Base-by-base conservation (phyloP, 805 yeast species). In the Candida ficus region DNA sequence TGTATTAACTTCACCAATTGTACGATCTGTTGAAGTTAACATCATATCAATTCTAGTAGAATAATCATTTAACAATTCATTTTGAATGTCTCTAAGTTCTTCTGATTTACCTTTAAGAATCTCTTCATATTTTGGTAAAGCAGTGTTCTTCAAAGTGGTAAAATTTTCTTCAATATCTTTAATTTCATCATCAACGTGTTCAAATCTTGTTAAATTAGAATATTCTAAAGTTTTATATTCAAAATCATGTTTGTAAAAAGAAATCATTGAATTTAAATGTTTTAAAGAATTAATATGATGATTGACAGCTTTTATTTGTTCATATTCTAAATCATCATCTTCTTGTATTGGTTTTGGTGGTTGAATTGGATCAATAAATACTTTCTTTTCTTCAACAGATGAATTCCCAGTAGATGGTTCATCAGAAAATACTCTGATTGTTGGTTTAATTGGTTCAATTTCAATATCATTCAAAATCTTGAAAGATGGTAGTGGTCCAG, bases 1-100 rank as follows among this genome's bases (percentile, higher is more conserved):
- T 0, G 91, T 83, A 56, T 79, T 83, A 39, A 83, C 76, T 52
- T 82, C 90, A 45, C 87, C 83, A 43, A 80, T 74, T 10, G 83
- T 72, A 47, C 90, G 64, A 60, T 83, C 89, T 38, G 83, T 76
- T 28, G 70, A 66, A 13, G 81, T 76, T 34, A 83, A 62, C 41
- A 81, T 55, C 37, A 74, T 78, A 51, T 83, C 89, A 29, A 81
- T 70, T 53, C 68, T 69, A 41, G 70, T 69, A 0, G 81, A 73
- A 38, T 46, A 51, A 5, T 53, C 48, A n/a, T 48, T 41, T 6
- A 61, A 22, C 11, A 53, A 40, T 7, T 49, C 48, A 7, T 53
- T 46, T 14, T 43, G 50, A 8, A 52, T 51, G 8, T 32, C 41
- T 14, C 44, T 38, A 6, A 54, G 29, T 19, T 52, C 44, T 29